Base-by-base conservation (phyloP, 495 filamentous ascomycete genomes). In the Neurospora sp. region DNA sequence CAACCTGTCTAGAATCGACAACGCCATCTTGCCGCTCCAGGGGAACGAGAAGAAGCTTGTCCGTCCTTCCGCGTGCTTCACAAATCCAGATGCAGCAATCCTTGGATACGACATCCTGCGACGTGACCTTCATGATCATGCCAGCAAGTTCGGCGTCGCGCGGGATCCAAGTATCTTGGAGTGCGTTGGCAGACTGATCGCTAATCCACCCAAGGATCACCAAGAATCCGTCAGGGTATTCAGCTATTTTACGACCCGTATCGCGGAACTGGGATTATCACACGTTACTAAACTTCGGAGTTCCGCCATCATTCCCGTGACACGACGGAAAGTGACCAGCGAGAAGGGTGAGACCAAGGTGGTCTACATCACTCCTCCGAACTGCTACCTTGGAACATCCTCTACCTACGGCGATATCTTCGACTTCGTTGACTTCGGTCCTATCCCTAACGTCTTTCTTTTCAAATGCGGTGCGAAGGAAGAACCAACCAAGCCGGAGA, bases 391-490 rank as follows among this genome's bases (percentile, higher is more conserved):
- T 8, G 91, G 92, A 31, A 88, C 86, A 35, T 90, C 90, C 72
- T 84, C 89, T 27, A 88, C 87, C 14, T 98, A 94, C 76, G 90
- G 88, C 44, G 93, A 96, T 38, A 94, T 99, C 20, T 97, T 98
- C 75, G 94, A 98, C 79, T 99, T 97, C 82, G 93, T 98, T 5
- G 92, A 98, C 79, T 98, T 97, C 82, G 94, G 94, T 4, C 80
- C 86, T 70, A 89, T 94, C 77, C 95, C 93, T 4, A 97, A 98
- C 76, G 83, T 91, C 0, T 98, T 99, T 78, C 84, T 99, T 7
- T 85, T 94, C 76, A 90, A 91, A 70, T 91, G 93, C 72, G 96
- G 96, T 3, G 94, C 94, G 5, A 98, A 95, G 79, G 88, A 89
- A 71, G 95, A 98, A 78, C 96, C 96, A 1, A 97, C 90, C 3